Base-by-base conservation (phyloP, 2,329 filamentous ascomycete species). In the Penicillium palitans region DNA sequence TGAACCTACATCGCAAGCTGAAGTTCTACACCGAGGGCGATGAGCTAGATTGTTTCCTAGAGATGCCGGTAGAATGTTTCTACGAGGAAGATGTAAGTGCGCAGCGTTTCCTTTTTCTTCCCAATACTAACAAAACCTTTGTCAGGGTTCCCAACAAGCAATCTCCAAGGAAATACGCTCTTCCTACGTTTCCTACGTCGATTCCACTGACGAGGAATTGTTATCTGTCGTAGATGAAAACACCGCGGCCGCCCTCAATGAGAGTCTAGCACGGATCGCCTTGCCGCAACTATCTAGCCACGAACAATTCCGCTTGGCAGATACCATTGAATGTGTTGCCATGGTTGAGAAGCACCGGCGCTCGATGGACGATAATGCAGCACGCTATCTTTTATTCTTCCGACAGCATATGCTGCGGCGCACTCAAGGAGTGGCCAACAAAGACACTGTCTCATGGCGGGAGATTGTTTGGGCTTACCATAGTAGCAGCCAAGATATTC, bases 281-380 rank as follows among this genome's bases (percentile, higher is more conserved):
- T 78, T 97, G 31, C 87, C 90, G 1, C 88, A 95, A 62, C 81
- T 97, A 0, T 92, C 91, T 0, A 89, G 89, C 31, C 89, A 90
- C 58, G 91, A 96, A 69, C 92, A 96, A 69, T 93, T 96, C 55
- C 89, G 90, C 66, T 79, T 96, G 2, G 88, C 89, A 17, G 89
- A 95, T 68, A 93, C 93, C 48, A 83, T 95, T 37, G 91, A 96
- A 74, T 96, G 92, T 61, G 86, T 89, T 45, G 89, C 90, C 4
- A 85, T 90, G 40, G 90, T 96, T 0, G 91, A 96, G 72, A 90
- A 89, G 68, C 91, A 97, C 69, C 86, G 91, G 19, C 86, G 91
- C 6, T 96, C 92, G 3, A 89, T 97, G 77, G 93, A 97, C 69
- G 90, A 91, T 67, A 96, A 96, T 68, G 93, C 90, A 4, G 89